Evolutionary conservation across 2,329 filamentous ascomycete species (phyloP).

Genomic region (Epichloe festucae): DNA sequence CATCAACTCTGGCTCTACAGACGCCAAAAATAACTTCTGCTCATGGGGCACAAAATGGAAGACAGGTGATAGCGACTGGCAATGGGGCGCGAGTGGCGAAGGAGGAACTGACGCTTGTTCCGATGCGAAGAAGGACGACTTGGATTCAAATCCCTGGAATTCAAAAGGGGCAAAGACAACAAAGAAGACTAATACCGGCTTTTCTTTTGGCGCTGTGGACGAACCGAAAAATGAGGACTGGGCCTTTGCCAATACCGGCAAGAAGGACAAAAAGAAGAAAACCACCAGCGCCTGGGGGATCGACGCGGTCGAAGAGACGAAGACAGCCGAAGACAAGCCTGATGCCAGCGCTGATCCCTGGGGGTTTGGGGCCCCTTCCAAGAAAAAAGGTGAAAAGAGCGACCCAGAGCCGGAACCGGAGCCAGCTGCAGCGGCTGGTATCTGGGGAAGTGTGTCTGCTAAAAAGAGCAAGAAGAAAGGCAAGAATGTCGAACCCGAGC

Average conservation of each 20-base stretch:
- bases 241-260: constrained; percentile 19
- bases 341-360: constrained; percentile 16
- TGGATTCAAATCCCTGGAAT: constrained; percentile 37
- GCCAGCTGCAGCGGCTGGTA: constrained; percentile 11
- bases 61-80: constrained; percentile 35
- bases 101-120: constrained; percentile 15
- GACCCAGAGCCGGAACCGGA: constrained; percentile 15
- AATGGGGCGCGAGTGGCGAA: constrained; percentile 22
- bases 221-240: constrained; percentile 22
- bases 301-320: constrained; percentile 21
- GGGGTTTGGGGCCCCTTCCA: constrained; percentile 21
- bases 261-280: constrained; percentile 32
- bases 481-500: constrained; percentile 15
- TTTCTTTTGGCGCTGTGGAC: constrained; percentile 36
- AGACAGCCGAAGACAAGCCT: constrained; percentile 15
- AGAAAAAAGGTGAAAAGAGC: constrained; percentile 29
- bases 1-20: constrained; percentile 37
- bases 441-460: constrained; percentile 10
- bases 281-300: constrained; percentile 23
- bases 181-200: constrained; percentile 32
- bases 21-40: constrained; percentile 34
- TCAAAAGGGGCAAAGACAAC: constrained; percentile 35
- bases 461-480: constrained; percentile 32
- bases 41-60: constrained; percentile 49
- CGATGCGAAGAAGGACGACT: constrained; percentile 28